Evolutionary conservation across 106 monocot species (phyloP).

Genomic region (Dendrobium chrysotoxum): DNA sequence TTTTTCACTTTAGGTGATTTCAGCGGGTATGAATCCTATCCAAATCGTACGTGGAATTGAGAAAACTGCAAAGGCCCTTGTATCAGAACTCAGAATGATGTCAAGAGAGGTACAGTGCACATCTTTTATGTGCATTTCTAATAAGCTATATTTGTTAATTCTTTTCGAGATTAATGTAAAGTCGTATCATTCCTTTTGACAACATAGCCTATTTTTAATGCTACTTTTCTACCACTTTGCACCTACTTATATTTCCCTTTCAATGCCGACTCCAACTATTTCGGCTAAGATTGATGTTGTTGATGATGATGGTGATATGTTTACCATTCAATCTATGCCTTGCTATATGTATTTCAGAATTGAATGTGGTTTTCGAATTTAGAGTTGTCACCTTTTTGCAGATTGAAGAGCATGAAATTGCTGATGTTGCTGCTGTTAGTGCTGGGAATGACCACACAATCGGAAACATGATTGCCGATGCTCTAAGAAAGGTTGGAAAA

Average conservation of each 20-base stretch:
- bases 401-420: constrained; percentile 86
- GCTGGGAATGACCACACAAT: constrained; percentile 69
- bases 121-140: background rate
- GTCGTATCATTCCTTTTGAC: no score
- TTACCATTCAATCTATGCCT: background rate
- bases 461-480: constrained; percentile 81
- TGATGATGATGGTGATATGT: background rate
- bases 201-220: background rate
- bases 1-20: constrained; percentile 47
- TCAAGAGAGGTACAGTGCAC: constrained; percentile 55
- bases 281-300: no score
- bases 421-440: constrained; percentile 77
- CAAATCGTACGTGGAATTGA: constrained; percentile 78
- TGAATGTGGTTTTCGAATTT: no score
- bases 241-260: background rate
- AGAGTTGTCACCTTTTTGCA: constrained; percentile 13
- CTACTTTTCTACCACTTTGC: background rate
- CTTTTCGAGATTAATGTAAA: background rate
- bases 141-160: no score
- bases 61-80: constrained; percentile 58
- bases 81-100: constrained; percentile 66
- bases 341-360: no score
- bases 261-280: no score
- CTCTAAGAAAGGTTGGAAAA: constrained; percentile 62
- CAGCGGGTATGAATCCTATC: constrained; percentile 83